Conservation (phyloP, 768 basidiomycete species). For the Lactifluus volemus region DNA sequence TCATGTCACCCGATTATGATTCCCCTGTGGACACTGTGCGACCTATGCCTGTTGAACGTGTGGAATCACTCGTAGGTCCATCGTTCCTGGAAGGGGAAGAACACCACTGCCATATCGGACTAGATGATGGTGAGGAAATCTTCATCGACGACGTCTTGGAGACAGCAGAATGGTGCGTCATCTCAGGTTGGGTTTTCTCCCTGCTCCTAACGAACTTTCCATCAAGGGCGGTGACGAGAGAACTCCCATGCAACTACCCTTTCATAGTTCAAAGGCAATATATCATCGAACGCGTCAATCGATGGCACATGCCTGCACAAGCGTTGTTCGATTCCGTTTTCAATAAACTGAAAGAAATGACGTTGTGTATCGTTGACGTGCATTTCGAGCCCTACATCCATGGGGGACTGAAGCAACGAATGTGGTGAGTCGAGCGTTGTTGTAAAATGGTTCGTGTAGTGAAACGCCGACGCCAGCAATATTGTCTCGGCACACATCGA, state of each 20-base stretch:
- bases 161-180: constrained; percentile 37
- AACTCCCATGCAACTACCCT: constrained; percentile 60
- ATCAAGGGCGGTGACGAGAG: constrained; percentile 58
- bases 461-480: neutral
- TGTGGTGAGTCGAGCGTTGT: constrained; percentile 31
- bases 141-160: constrained; percentile 46
- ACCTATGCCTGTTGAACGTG: neutral
- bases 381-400: constrained; percentile 49
- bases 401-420: constrained; percentile 42
- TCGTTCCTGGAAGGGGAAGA: constrained; percentile 23
- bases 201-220: neutral
- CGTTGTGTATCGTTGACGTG: constrained; percentile 33
- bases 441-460: neutral
- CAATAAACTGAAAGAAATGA: constrained; percentile 30
- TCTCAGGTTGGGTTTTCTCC: neutral
- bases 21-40: no score
- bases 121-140: constrained; percentile 24
- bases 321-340: constrained; percentile 37
- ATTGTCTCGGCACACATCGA: neutral
- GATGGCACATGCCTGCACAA: constrained; percentile 44
- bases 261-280: constrained; percentile 49
- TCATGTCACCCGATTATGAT: no score
- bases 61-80: neutral
- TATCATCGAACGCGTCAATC: constrained; percentile 35
- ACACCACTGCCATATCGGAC: neutral